Evolutionary conservation across 805 yeast genomes (phyloP), one percentile per base, ranked within the genome.

Genomic region (Diddensiella santjacobensis): DNA sequence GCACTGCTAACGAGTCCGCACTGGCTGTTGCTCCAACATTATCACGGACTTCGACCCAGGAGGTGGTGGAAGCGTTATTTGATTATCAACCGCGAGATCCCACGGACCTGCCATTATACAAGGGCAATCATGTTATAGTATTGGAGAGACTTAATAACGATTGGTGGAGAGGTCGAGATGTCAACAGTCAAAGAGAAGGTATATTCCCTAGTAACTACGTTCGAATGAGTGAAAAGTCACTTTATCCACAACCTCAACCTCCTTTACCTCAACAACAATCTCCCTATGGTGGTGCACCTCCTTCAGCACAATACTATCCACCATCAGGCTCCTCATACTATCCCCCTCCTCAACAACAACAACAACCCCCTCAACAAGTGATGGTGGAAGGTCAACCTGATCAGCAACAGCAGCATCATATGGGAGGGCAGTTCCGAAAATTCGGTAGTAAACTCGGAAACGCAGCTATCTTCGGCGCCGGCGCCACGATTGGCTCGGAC

Each of bases 401-500:
- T 8, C 54, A 45, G 38, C 55, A 45, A 38, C 52, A 47, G 50
- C 47, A 44, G 36, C 49, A 44, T 10, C 50, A 46, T 18, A 41
- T 45, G 13, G 53, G 48, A 2, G 52, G 33, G 17, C 37, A 52
- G 24, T 42, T 58, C 50, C 79, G 79, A 66, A 82, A 76, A 60
- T 79, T 87, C 57, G 95, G 95, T 22, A 75, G 85, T 54, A 84
- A 87, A 67, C 70, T 90, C 50, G 96, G 96, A 51, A 81, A 88
- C 57, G 95, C 97, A n/a, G 90, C 95, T 30, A 79, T 90, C 42
- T 91, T 88, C 56, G 97, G 97, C 67, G 96, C 96, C 6, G 98
- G 98, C 72, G 96, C 97, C 35, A 83, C 96, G 1, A 73, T 90
- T 47, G 98, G 98, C 61, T 76, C 87, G 40, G 88, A 85, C 59